Base-by-base conservation (phyloP, 176 grass and related monocot species). In the Microstegium vimineum region DNA sequence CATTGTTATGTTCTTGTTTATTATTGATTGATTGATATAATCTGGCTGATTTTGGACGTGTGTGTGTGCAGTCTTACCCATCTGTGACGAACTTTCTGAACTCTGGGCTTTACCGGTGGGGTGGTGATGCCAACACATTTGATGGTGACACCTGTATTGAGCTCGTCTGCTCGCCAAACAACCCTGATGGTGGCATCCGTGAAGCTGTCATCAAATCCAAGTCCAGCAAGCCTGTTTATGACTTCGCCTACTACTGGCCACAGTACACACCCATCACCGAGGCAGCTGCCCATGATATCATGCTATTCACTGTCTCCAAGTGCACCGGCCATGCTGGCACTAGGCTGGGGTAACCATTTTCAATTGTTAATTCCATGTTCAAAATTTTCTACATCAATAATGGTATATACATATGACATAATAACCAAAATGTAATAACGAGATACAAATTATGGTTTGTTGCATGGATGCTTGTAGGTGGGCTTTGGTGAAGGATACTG, bases 231-330 rank as follows among this genome's bases (percentile, higher is more conserved):
- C 8, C 35, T 13, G 67, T 98, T 41, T 90, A 98, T 2, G 95
- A 98, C 82, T 51, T 98, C 14, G 95, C 95, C 2, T 98, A 98
- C 75, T 90, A 93, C 71, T 98, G 95, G 95, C 95, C 95, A 40
- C 90, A 93, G 16, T 93, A 98, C 70, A 91, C 95, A 0, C 83
- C 95, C 10, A 93, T 98, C 75, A 90, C 62, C 1, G 10, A 45
- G 17, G 30, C 32, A 4, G 86, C 89, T 1, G 63, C 52, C 60
- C 83, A 94, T 3, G 95, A 98, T 52, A 66, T 98, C 65, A 94
- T 92, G 90, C 66, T 98, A 17, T 98, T 98, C 81, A 98, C 95
- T 1, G 78, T 98, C 68, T 98, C 95, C 10, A 98, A 98, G 75
- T 84, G 86, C 81, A 94, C 92, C 0, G 95, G 95, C 18, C 95